These are phyloP conservation scores for Solanum stenotomum DNA, from an alignment of 257 asterid species.

Conservation along the genomic window DNA sequence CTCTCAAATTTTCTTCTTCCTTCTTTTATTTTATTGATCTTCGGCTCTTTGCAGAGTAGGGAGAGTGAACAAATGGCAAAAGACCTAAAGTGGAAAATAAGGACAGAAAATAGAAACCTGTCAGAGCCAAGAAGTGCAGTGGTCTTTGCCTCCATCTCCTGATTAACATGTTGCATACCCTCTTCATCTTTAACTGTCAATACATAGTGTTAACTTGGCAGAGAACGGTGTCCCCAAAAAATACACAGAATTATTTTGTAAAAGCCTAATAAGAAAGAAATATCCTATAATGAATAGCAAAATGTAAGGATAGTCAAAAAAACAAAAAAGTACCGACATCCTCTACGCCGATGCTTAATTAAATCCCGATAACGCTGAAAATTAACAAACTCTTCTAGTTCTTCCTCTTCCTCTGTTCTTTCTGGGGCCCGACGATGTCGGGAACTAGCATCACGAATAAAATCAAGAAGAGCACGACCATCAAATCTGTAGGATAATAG, in stretches of 20 bases:
- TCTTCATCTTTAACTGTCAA: constrained; percentile 84
- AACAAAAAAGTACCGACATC: constrained; percentile 99
- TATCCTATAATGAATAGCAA: neutral
- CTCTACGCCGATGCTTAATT: constrained; percentile 99
- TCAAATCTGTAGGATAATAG: constrained; percentile 60
- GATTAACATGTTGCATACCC: constrained; percentile 77
- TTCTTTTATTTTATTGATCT: neutral
- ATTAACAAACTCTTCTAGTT: constrained; percentile 97
- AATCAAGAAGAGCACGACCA: constrained; percentile 97
- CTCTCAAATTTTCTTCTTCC: neutral
- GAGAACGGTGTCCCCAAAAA: neutral
- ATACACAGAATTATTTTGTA: neutral
- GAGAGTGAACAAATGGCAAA: neutral
- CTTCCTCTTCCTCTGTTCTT: constrained; percentile 94
- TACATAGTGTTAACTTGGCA: constrained; percentile 16
- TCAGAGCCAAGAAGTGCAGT: constrained; percentile 63
- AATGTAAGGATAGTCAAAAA: constrained; percentile 19
- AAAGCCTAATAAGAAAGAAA: neutral
- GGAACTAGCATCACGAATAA: constrained; percentile 77
- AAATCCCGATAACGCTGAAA: constrained; percentile 99
- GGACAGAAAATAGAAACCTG: constrained; percentile 36
- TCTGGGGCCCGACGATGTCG: constrained; percentile 42
- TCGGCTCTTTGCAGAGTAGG: neutral
- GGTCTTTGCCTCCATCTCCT: constrained; percentile 85
- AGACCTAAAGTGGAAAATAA: neutral